Evolutionary conservation across 2,329 filamentous ascomycete species (phyloP).

Genomic region (Cyphellophora europaea): DNA sequence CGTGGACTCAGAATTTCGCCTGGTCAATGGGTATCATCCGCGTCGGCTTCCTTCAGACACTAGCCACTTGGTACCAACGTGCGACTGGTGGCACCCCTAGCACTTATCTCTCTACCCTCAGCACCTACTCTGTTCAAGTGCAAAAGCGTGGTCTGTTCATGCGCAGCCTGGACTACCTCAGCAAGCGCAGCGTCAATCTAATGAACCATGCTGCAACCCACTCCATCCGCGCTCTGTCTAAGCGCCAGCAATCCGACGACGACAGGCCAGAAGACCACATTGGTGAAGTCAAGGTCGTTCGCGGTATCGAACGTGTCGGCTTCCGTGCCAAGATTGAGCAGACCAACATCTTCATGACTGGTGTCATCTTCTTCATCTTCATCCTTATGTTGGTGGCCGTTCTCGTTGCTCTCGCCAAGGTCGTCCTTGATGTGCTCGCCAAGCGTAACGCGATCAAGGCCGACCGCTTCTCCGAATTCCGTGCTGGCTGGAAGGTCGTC

Average conservation of each 20-base stretch:
- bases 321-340: constrained; percentile 77
- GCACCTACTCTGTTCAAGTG: constrained; percentile 71
- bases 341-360: constrained; percentile 90
- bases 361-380: constrained; percentile 77
- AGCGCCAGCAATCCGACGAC: constrained; percentile 43
- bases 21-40: constrained; percentile 97
- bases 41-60: constrained; percentile 74
- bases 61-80: constrained; percentile 93
- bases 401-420: constrained; percentile 71
- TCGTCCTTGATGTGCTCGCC: constrained; percentile 63
- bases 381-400: constrained; percentile 69
- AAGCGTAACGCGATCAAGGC: constrained; percentile 69
- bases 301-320: constrained; percentile 80
- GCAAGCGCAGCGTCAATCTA: constrained; percentile 36
- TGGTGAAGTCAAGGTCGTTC: constrained; percentile 48
- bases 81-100: constrained; percentile 81
- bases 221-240: constrained; percentile 31
- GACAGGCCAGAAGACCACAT: constrained; percentile 26
- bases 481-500: constrained; percentile 86
- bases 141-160: constrained; percentile 43
- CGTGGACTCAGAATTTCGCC: constrained; percentile 96
- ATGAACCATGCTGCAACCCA: constrained; percentile 12
- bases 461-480: constrained; percentile 86
- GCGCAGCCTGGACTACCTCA: background rate
- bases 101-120: constrained; percentile 64